Percentiles rank a stretch among this genome's conserved stretches.
Evolutionary conservation across 495 filamentous ascomycete genomes (phyloP).

Genomic region (Neurospora africana): DNA sequence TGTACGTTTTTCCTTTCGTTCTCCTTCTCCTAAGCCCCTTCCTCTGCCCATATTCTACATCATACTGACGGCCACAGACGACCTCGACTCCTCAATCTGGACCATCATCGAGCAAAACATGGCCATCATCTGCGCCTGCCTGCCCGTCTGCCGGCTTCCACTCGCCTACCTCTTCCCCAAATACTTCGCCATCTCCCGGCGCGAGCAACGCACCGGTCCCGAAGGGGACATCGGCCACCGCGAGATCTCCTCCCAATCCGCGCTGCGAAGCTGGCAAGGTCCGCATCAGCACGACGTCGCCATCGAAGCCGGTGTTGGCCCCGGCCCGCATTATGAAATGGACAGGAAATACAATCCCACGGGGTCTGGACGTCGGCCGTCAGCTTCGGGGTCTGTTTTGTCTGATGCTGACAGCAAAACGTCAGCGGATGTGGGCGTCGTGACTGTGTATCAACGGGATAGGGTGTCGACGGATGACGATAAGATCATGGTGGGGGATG

Average conservation of each 20-base stretch:
- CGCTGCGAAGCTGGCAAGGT: neutral
- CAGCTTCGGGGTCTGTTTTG: neutral
- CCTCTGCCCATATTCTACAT: neutral
- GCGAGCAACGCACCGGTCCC: neutral
- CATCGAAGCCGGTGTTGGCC: neutral
- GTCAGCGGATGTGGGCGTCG: neutral
- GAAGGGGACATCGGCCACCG: neutral
- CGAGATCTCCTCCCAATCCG: neutral
- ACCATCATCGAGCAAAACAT: conserved; percentile 36
- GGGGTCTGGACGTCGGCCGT: neutral
- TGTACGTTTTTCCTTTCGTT: neutral
- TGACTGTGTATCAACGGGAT: neutral
- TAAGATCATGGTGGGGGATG: conserved; percentile 12
- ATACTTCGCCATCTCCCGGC: conserved; percentile 9
- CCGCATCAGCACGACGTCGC: neutral
- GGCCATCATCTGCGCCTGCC: conserved; percentile 37
- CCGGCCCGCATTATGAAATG: conserved; percentile 27
- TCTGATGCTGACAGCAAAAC: neutral
- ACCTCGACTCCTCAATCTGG: conserved; percentile 33
- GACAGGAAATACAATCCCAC: neutral
- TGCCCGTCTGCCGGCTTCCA: conserved; percentile 29
- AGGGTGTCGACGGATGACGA: neutral
- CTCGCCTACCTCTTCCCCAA: conserved; percentile 16
- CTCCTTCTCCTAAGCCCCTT: neutral
- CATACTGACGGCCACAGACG: conserved; percentile 3